Percentiles rank a stretch among this genome's conserved stretches.
Conservation (phyloP, 176 grass and related monocot species). For the Phoenix dactylifera region DNA sequence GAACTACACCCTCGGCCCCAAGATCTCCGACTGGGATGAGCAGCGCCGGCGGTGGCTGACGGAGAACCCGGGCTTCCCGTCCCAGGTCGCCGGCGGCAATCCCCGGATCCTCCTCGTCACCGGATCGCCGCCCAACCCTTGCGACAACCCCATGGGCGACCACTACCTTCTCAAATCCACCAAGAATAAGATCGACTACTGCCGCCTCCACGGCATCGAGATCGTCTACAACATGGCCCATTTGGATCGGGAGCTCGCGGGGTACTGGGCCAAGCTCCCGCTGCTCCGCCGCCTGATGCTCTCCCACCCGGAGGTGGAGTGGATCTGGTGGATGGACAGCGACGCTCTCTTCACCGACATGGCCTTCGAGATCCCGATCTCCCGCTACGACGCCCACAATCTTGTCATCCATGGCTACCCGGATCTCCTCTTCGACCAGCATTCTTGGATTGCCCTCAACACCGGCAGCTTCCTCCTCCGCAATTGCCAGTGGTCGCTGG, state of each 20-base stretch:
- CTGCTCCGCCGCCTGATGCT: constrained; percentile 78
- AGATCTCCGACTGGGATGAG: constrained; percentile 63
- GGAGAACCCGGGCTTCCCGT: constrained; percentile 42
- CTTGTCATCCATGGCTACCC: constrained; percentile 73
- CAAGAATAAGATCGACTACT: constrained; percentile 95
- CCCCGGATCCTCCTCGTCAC: constrained; percentile 79
- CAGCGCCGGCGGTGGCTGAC: constrained; percentile 55
- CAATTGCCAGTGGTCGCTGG: constrained; percentile 91
- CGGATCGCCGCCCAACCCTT: constrained; percentile 52
- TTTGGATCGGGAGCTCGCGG: constrained; percentile 77
- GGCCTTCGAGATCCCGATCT: constrained; percentile 66
- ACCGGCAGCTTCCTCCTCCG: constrained; percentile 84
- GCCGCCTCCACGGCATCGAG: constrained; percentile 74
- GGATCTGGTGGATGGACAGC: constrained; percentile 92
- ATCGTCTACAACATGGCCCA: constrained; percentile 85
- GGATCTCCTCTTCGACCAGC: constrained; percentile 59
- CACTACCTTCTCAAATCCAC: constrained; percentile 67
- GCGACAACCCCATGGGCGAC: constrained; percentile 62
- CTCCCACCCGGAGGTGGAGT: constrained; percentile 83
- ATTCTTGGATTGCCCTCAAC: constrained; percentile 72
- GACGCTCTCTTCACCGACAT: constrained; percentile 90
- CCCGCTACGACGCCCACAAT: constrained; percentile 52
- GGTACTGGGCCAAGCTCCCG: constrained; percentile 90
- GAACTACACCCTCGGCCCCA: constrained; percentile 58
- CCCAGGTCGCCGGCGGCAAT: constrained; percentile 12